A percentile compares a stretch with the other conserved stretches of the same genome.
Evolutionary conservation across 1,284 basidiomycete genomes (phyloP).

Genomic region (Vanrija pseudolonga): DNA sequence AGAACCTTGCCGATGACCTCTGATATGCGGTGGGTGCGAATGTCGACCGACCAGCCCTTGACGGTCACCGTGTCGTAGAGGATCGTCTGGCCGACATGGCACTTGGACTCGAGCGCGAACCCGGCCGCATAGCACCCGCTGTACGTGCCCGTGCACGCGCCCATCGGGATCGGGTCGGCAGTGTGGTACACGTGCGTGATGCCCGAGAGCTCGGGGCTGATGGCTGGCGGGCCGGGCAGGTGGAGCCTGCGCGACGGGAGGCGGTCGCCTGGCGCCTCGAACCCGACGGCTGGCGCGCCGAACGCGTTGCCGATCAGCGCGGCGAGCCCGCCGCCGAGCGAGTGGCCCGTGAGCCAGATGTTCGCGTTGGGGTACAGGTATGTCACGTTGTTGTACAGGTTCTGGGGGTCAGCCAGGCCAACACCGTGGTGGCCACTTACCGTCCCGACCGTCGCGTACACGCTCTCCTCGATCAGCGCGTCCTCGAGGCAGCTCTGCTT

Average conservation of each 20-base stretch:
- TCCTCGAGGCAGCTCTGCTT: conserved; percentile 75
- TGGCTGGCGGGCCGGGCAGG: conserved; percentile 62
- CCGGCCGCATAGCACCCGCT: conserved; percentile 50
- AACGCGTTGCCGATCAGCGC: conserved; percentile 87
- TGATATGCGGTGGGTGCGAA: conserved; percentile 73
- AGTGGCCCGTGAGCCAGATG: conserved; percentile 92
- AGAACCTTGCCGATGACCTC: conserved; percentile 71
- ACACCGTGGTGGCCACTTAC: conserved; percentile 46
- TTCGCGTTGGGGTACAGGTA: conserved; percentile 89
- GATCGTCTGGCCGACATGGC: conserved; percentile 79
- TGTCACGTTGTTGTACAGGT: conserved; percentile 89
- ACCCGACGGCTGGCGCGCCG: conserved; percentile 82
- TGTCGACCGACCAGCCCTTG: conserved; percentile 73
- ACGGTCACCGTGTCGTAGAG: conserved; percentile 83
- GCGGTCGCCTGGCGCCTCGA: conserved; percentile 87
- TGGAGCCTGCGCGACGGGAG: conserved; percentile 82
- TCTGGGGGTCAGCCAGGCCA: conserved; percentile 52
- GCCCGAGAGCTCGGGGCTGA: conserved; percentile 42
- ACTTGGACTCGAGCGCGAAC: conserved; percentile 53
- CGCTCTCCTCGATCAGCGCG: conserved; percentile 72
- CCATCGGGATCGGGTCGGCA: conserved; percentile 53
- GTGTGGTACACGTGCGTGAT: conserved; percentile 59
- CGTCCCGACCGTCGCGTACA: conserved; percentile 69
- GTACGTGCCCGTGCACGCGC: conserved; percentile 50
- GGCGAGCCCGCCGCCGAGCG: conserved; percentile 80